phyloP scores from a whole-genome alignment of 1,284 basidiomycete genomes.

The Singerocomus rubriflavus region DNA sequence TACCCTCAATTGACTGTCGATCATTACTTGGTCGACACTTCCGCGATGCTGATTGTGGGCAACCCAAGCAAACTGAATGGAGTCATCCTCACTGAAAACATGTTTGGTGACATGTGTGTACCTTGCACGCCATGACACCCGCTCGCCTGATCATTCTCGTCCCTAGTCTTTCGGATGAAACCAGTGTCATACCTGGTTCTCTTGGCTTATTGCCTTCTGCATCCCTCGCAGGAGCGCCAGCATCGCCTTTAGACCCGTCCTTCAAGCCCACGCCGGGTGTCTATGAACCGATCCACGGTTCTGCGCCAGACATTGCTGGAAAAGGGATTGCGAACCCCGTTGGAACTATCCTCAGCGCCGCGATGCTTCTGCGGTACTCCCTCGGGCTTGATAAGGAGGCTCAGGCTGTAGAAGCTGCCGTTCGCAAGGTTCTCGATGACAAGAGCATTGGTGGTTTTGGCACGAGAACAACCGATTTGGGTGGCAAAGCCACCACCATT shows the following conservation, averaged over 20 bases:
- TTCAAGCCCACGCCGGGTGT: conserved; percentile 80
- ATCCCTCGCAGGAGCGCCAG: conserved; percentile 89
- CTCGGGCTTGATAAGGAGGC: conserved; percentile 85
- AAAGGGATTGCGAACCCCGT: conserved; percentile 96
- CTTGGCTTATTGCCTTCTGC: conserved; percentile 96
- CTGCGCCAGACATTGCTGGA: conserved; percentile 95
- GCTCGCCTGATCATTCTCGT: conserved; percentile 7
- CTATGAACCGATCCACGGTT: conserved; percentile 96
- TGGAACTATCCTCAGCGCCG: conserved; percentile 95
- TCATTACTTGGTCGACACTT: conserved; percentile 94
- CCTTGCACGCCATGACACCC: conserved; percentile 8
- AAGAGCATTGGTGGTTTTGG: conserved; percentile 72
- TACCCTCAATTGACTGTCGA: conserved; percentile 85
- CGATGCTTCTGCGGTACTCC: conserved; percentile 94
- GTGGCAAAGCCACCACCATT: conserved; percentile 71
- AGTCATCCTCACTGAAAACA: conserved; percentile 90
- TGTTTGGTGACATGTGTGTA: conserved; percentile 93
- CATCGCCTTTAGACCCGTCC: conserved; percentile 58
- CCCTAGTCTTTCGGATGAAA: conserved; percentile 87
- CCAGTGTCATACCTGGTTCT: conserved; percentile 96
- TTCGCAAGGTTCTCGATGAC: conserved; percentile 84
- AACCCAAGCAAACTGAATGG: conserved; percentile 95
- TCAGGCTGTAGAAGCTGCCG: conserved; percentile 82
- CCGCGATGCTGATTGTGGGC: conserved; percentile 94
- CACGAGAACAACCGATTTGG: conserved; percentile 85